phyloP scores from a whole-genome alignment of 169 alveolate genomes.

The Eimeria nieschulzi region DNA sequence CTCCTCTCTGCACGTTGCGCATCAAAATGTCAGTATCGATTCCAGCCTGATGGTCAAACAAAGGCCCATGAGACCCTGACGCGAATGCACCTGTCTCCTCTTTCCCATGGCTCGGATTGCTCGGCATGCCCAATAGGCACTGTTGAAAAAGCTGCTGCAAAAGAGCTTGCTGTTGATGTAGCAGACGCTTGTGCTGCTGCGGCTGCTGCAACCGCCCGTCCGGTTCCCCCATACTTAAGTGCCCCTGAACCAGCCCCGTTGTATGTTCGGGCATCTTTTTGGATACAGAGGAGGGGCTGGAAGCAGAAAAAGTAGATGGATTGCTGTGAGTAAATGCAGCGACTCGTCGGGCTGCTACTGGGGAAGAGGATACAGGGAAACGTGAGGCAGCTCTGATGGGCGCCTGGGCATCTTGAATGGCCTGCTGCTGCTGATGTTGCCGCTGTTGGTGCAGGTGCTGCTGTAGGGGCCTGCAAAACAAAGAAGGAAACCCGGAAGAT shows the following conservation, averaged over 20 bases:
- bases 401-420: too few relatives aligned
- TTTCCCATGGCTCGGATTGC: not conserved
- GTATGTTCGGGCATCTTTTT: not conserved
- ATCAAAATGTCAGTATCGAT: not conserved
- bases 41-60: not conserved
- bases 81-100: not conserved
- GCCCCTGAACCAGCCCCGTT: too few relatives aligned
- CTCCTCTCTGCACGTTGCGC: not conserved
- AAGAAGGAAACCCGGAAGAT: not conserved
- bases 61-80: not conserved
- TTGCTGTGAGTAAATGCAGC: not conserved
- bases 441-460: not conserved
- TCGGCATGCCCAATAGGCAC: not conserved
- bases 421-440: not conserved
- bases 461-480: not conserved
- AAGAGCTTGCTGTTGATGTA: slow-evolving; percentile 16
- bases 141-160: not conserved
- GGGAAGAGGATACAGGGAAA: not conserved
- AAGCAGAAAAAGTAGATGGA: not conserved
- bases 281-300: not conserved
- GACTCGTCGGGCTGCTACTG: too few relatives aligned
- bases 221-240: not conserved
- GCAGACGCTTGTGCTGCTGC: not conserved
- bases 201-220: not conserved
- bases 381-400: not conserved